Percentiles rank a stretch among this genome's conserved stretches.
These are phyloP conservation scores for Pichia sp. DNA, from an alignment of 1,139 yeast species.

Conservation along the genomic window DNA sequence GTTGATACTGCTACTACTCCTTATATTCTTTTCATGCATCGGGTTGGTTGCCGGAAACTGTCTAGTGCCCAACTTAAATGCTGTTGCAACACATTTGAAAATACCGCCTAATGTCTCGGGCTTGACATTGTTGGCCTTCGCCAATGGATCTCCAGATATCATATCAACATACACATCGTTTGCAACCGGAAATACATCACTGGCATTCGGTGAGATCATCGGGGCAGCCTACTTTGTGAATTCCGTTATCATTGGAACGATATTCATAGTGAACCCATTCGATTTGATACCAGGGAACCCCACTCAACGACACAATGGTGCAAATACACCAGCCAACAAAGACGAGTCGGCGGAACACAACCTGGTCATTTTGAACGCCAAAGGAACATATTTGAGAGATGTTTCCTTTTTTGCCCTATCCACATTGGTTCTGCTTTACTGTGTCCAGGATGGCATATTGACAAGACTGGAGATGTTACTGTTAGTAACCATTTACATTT, in stretches of 20 bases:
- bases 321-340: not conserved
- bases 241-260: slow-evolving; percentile 51
- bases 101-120: slow-evolving; percentile 61
- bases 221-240: slow-evolving; percentile 59
- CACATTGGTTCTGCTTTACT: slow-evolving; percentile 39
- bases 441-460: slow-evolving; percentile 46
- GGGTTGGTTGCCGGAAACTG: slow-evolving; percentile 56
- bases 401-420: slow-evolving; percentile 50
- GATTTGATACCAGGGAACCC: slow-evolving; percentile 32
- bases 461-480: slow-evolving; percentile 44
- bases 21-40: slow-evolving; percentile 41
- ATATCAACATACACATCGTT: slow-evolving; percentile 55
- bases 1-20: slow-evolving; percentile 27
- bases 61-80: slow-evolving; percentile 53
- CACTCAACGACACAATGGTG: not conserved
- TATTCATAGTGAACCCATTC: slow-evolving; percentile 50
- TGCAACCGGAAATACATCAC: slow-evolving; percentile 42
- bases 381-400: slow-evolving; percentile 52
- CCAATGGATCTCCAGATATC: slow-evolving; percentile 62
- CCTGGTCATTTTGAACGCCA: slow-evolving; percentile 23
- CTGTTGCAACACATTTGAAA: slow-evolving; percentile 45
- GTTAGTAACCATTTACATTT: slow-evolving; percentile 49
- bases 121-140: slow-evolving; percentile 55
- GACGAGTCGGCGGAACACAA: slow-evolving; percentile 12
- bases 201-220: slow-evolving; percentile 55